Base-by-base conservation (phyloP, 2,329 filamentous ascomycete genomes). In the Pseudogymnoascus sp. region DNA sequence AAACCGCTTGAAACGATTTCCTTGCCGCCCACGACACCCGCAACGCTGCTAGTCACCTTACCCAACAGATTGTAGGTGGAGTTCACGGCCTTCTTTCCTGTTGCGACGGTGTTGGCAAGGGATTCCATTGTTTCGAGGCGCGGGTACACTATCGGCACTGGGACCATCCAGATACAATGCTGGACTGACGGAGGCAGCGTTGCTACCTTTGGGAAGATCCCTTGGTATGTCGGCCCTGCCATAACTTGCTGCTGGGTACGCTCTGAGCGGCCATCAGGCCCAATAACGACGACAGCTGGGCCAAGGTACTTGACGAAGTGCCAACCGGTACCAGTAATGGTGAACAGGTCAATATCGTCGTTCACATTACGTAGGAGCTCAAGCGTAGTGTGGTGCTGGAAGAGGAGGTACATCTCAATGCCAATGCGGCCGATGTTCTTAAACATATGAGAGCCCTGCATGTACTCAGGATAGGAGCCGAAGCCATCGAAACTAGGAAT, bases 261-360 rank as follows among this genome's bases (percentile, higher is more conserved):
- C 76, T 99, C 95, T 4, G 93, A 96, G 62, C 95, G 86, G 69
- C 92, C 93, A 75, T 99, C 95, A 1, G 91, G 88, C 0, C 93
- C 95, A 61, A 96, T 88, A 0, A 96, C 88, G 0, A 91, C 92
- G 11, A 99, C 87, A 4, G 90, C 90, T 0, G 95, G 95, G 0
- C 95, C 95, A 5, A 99, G 84, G 71, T 90, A 97, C 76, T 99
- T 99, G 76, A 99, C 86, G 75, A 97, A 99, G 75, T 99, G 95
- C 95, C 95, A 99, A 6, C 95, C 95, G 18, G 89, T 89, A n/a
- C 95, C 93, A 0, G 95, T 97, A 63, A 99, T 88, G 1, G 93
- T 97, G 77, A 99, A 99, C 5, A 99, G 84, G 70, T 99, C 95
- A 59, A 87, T 83, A 72, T 99, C 95, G 57, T 90, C 90, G 71